Conservation (phyloP, 495 filamentous ascomycete genomes). For the Neurospora intermedia region DNA sequence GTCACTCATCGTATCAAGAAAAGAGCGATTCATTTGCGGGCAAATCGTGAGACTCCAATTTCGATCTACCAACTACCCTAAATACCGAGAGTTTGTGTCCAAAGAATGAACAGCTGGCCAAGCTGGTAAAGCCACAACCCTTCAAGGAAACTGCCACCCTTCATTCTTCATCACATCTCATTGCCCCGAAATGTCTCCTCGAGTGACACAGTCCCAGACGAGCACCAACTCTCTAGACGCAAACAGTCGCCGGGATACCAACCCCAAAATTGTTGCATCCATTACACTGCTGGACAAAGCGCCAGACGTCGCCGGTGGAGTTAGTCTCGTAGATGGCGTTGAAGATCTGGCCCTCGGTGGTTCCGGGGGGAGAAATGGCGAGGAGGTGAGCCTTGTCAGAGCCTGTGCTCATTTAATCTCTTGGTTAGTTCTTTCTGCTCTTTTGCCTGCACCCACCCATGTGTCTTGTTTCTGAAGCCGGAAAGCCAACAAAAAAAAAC, state of each 20-base stretch:
- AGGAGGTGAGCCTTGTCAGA: neutral
- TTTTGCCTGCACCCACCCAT: neutral
- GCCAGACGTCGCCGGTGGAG: neutral
- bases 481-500: neutral
- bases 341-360: neutral
- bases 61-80: neutral
- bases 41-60: neutral
- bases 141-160: neutral
- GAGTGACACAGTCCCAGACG: neutral
- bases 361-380: neutral
- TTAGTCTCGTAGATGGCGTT: slow-evolving; percentile 6
- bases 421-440: neutral
- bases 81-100: neutral
- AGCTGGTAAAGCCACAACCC: neutral
- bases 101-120: neutral
- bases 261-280: neutral
- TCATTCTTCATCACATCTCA: too few relatives aligned
- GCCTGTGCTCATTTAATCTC: neutral
- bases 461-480: neutral
- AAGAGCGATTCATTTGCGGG: neutral
- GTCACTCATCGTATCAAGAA: neutral
- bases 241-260: neutral
- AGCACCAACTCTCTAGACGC: neutral
- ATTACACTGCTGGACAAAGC: neutral
- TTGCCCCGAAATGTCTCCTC: too few relatives aligned